Percentiles rank a stretch among this genome's conserved stretches.
Evolutionary conservation across 495 filamentous ascomycete genomes (phyloP).

Genomic region (Achaetomiella virescens): DNA sequence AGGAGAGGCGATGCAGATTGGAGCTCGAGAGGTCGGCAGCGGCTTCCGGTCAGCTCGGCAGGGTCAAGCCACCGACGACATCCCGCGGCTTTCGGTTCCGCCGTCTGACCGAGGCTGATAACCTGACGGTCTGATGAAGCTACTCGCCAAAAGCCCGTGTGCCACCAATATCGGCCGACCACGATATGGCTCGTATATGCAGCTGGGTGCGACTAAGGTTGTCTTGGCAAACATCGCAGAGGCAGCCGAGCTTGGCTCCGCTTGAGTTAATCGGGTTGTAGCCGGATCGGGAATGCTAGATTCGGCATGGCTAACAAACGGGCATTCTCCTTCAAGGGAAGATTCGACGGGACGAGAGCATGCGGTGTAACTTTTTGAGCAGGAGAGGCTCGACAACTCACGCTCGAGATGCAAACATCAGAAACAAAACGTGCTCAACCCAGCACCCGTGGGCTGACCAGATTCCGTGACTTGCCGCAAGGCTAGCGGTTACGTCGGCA

Average conservation of each 20-base stretch:
- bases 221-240: constrained; percentile 3
- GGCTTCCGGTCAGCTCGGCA: neutral
- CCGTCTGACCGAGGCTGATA: neutral
- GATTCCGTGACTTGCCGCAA: no score
- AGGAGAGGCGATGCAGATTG: neutral
- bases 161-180: neutral
- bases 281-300: neutral
- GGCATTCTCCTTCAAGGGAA: no score
- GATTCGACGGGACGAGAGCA: no score
- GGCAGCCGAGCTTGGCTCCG: neutral
- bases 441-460: no score
- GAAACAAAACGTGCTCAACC: no score
- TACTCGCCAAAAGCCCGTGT: neutral
- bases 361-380: no score
- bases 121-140: neutral
- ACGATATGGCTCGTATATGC: constrained; percentile 7
- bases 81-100: neutral
- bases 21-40: no score
- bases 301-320: neutral
- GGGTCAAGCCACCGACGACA: neutral
- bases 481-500: no score
- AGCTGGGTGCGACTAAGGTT: neutral
- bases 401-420: no score
- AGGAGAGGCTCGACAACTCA: no score
- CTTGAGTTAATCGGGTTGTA: neutral